Base-by-base conservation (phyloP, 1,139 yeast species). In the Candida mesenterica region DNA sequence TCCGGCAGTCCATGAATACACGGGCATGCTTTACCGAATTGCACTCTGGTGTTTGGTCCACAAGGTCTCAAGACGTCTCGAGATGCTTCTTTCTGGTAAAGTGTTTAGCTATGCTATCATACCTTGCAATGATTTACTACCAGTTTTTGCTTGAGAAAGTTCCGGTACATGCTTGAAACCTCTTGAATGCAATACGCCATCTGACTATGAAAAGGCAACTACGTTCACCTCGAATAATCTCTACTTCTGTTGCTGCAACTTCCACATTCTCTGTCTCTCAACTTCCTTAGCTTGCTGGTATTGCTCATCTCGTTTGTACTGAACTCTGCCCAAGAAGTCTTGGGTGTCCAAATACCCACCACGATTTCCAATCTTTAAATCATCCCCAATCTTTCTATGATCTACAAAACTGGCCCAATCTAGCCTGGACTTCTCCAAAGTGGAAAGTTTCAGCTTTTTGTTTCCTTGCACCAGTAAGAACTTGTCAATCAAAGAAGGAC, bases 401-500 rank as follows among this genome's bases (percentile, higher is more conserved):
- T 92, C 97, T 15, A 94, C 97, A 62, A 86, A 90, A 41, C 88
- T 79, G 1, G 96, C 95, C 96, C 98, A 92, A 59, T 92, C 98
- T 39, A 92, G 70, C 42, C 95, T 72, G 2, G 96, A 86, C 58
- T 92, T 92, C 57, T 94, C 97, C 43, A 92, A 66, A 0, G 98
- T 94, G 14, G 95, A 86, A 42, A 94, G 68, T 57, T 89, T 90
- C 31, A 81, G 79, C 39, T 61, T 59, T 42, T 64, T 65, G 48
- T 55, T 64, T 5, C 67, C 64, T 24, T 52, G 53, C 0, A 59
- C 38, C 3, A 54, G 39, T 30, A 69, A 42, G 35, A 69, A 68
- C 49, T 67, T 88, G 48, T 88, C 97, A 19, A 89, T 68, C 32
- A 90, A 62, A 5, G 95, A 80, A 2, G 87, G 82, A 44, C 95